A percentile compares a stretch with the other conserved stretches of the same genome.
Evolutionary conservation across 2,329 filamentous ascomycete species (phyloP).

Genomic region (Venturiaceae sp.): DNA sequence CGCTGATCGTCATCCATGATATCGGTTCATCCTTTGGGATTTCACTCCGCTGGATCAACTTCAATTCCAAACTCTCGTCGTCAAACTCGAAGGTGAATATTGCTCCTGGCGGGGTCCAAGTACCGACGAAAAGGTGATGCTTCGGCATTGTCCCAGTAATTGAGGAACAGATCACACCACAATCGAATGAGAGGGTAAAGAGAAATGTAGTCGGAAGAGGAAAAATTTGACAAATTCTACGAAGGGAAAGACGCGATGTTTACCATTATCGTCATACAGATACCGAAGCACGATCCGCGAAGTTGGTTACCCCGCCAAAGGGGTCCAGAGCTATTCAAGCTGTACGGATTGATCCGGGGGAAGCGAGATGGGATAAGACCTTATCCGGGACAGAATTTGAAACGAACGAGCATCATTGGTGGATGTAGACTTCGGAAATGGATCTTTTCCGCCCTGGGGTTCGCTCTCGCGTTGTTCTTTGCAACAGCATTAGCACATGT

Average conservation of each 20-base stretch:
- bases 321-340: neutral
- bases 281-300: neutral
- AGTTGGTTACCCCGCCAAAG: neutral
- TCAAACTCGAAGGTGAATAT: constrained; percentile 88
- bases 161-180: neutral
- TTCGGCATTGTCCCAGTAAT: neutral
- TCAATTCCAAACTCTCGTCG: constrained; percentile 65
- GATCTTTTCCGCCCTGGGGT: neutral
- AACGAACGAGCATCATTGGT: neutral
- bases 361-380: neutral
- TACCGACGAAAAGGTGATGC: constrained; percentile 25
- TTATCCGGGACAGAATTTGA: neutral
- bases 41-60: constrained; percentile 68
- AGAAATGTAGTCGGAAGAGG: neutral
- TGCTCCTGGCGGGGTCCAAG: constrained; percentile 81
- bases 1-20: constrained; percentile 88
- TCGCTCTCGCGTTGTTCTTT: neutral
- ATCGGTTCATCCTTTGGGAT: constrained; percentile 80
- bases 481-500: neutral
- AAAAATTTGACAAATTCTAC: neutral
- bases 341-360: neutral
- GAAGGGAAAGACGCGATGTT: neutral
- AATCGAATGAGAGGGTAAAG: neutral
- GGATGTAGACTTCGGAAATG: neutral
- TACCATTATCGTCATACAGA: neutral